phyloP scores from a whole-genome alignment of 1,139 yeast species.

The Eremothecium cymbalariae region DNA sequence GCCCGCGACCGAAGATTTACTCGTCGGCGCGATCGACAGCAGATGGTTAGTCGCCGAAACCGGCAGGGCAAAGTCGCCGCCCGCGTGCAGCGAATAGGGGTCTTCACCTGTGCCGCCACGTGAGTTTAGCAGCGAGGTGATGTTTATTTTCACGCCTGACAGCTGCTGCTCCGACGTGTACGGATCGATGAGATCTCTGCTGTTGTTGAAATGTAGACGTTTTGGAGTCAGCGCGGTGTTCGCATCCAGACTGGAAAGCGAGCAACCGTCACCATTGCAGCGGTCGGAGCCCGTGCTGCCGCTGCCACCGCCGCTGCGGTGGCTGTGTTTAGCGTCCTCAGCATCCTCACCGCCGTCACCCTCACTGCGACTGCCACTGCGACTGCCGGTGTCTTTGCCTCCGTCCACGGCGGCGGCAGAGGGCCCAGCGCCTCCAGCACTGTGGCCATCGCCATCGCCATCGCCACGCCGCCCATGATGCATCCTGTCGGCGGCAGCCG shows the following conservation, averaged over 20 bases:
- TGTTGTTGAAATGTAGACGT: conserved; percentile 19
- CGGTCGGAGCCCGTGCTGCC: conserved; percentile 3
- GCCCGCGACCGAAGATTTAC: conserved; percentile 1
- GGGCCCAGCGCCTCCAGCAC: neutral
- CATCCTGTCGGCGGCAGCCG: too few relatives aligned
- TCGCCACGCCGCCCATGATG: too few relatives aligned
- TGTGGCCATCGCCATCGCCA: conserved; percentile 2
- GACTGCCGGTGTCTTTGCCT: conserved; percentile 1
- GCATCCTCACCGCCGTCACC: neutral
- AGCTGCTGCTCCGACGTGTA: conserved; percentile 13
- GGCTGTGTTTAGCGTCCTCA: conserved; percentile 1
- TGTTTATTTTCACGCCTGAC: conserved; percentile 19
- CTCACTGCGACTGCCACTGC: neutral
- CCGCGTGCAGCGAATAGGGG: conserved; percentile 4
- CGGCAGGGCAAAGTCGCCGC: conserved; percentile 5
- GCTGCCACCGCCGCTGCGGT: conserved; percentile 3
- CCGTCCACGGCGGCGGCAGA: conserved; percentile 1
- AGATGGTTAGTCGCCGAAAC: conserved; percentile 2
- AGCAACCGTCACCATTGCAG: conserved; percentile 6
- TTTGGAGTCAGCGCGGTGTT: conserved; percentile 21
- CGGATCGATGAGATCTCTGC: conserved; percentile 22
- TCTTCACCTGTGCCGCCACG: conserved; percentile 5
- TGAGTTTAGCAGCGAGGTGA: conserved; percentile 23
- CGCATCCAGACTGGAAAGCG: conserved; percentile 5
- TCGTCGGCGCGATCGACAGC: conserved; percentile 6